Base-by-base conservation (phyloP, 139 green algal genomes). In the Tetradesmus lagerheimii region DNA sequence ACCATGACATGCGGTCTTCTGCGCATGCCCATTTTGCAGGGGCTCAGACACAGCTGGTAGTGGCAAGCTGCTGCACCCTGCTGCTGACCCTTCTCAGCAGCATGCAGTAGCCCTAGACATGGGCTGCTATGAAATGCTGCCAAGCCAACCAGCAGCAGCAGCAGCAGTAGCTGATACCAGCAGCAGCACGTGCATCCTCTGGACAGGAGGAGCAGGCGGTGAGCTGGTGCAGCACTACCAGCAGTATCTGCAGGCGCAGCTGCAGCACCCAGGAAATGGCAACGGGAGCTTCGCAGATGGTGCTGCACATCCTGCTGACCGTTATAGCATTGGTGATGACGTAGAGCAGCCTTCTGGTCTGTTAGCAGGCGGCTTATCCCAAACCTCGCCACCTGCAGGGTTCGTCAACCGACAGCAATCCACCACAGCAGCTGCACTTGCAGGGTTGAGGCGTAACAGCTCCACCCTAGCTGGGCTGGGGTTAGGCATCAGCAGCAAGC, bases 181-280 rank as follows among this genome's bases (percentile, higher is more conserved):
- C 29, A 80, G 14, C 85, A 83, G 14, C 85, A 75, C 27, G 9
- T n/a, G 34, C 18, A 37, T 27, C 4, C 37, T 80, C 12, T 88
- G 62, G 64, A 64, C 38, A 0, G 16, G 25, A 4, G 83, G 81
- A 27, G 20, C 9, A 31, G 83, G 62, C 25, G 62, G 14, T 3
- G 66, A 14, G n/a, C 64, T 88, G 25, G 64, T 88, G 27, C 37
- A 80, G 64, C 83, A 88, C 64, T 64, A 88, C 25, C 83, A 88
- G 62, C 62, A 80, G 25, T 88, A 80, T 31, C 64, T 88, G 38
- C 83, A 79, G 23, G 31, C 12, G 6, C 71, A 79, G 71, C 71
- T 79, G n/a, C 66, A 76, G 25, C 66, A 34, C 15, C 66, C 66
- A 1, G 66, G 29, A 4, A 38, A 20, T 79, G 71, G 31, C 71